Base-by-base conservation (phyloP, 177 flowering plant species). In the Telopea speciosissima region DNA sequence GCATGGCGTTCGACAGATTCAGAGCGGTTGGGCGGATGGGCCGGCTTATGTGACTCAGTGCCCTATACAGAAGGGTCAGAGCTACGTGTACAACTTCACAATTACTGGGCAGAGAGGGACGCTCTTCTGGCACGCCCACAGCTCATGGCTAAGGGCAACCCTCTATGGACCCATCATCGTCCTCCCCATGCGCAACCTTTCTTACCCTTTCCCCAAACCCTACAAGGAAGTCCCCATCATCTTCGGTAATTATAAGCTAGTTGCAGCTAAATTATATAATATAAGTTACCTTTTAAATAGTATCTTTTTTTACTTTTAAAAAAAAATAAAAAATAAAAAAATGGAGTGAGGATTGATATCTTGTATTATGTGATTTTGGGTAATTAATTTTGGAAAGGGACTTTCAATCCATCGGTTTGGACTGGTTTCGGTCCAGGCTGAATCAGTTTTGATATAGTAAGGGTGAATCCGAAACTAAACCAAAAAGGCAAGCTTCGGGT, bases 31-130 rank as follows among this genome's bases (percentile, higher is more conserved):
- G 87, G 80, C 82, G 0, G 91, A 87, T 74, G 90, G 90, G 8
- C 90, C 90, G 14, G 82, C 88, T 14, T 87, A 85, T 11, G 65
- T 86, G 1, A 84, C 90, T 7, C 90, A 87, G 61, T 87, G 88
- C 52, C 90, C 90, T 3, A 87, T 87, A 17, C 90, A 85, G 58
- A 77, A 83, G 0, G 83, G 84, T 28, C 90, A 85, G 69, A 63
- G 72, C 45, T 87, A 79, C 33, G 67, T 71, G 0, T 87, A 87
- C 81, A 87, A 87, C 74, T 87, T 82, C 83, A 87, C 87, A 13
- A 66, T 84, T 42, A 73, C 75, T 0, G 85, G 86, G 24, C 90
- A 87, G 63, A 81, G 82, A 71, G 90, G 90, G 22, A 87, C 90
- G 19, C 77, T 86, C 12, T 72, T 79, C 6, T 85, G 86, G 86